Evolutionary conservation across 1,284 basidiomycete species (phyloP).

Genomic region (Papiliotrema terrestris): DNA sequence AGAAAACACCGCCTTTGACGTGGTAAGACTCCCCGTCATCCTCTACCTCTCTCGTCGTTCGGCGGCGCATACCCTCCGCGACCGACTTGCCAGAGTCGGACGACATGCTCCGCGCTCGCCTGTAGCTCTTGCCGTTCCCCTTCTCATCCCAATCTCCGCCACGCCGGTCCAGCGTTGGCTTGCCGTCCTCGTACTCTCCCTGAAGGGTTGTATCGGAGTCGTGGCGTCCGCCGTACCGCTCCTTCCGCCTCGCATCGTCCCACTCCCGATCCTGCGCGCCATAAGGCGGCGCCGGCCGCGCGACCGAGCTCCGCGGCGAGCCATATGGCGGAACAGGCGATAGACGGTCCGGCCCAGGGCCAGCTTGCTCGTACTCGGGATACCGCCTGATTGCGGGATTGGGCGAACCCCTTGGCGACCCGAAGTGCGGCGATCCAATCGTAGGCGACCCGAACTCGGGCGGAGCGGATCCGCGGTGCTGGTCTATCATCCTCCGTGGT

Average conservation of each 20-base stretch:
- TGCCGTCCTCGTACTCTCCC: slow-evolving; percentile 4
- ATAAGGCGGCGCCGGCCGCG: no score
- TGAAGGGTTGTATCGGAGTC: slow-evolving; percentile 12
- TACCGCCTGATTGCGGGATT: slow-evolving; percentile 5
- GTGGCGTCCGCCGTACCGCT: slow-evolving; percentile 1
- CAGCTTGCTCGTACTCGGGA: slow-evolving; percentile 1
- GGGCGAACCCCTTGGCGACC: not conserved
- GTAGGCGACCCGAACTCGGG: not conserved
- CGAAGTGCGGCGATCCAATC: not conserved
- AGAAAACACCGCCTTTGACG: slow-evolving; percentile 32
- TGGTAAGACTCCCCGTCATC: slow-evolving; percentile 15
- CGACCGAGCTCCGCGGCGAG: not conserved
- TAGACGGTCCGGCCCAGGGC: not conserved
- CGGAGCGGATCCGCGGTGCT: slow-evolving; percentile 13
- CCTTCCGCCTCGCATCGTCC: not conserved
- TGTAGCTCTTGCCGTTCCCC: not conserved
- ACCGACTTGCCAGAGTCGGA: slow-evolving; percentile 10
- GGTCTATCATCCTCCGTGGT: slow-evolving; percentile 11
- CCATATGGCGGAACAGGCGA: slow-evolving; percentile 12
- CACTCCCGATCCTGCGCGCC: not conserved
- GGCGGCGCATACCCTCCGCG: slow-evolving; percentile 16
- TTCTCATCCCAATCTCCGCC: no score
- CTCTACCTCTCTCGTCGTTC: slow-evolving; percentile 29
- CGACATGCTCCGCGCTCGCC: slow-evolving; percentile 13
- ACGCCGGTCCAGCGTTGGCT: not conserved